These are phyloP conservation scores for Fusarium sp. DNA, from an alignment of 2,329 filamentous ascomycete genomes.

Conservation along the genomic window DNA sequence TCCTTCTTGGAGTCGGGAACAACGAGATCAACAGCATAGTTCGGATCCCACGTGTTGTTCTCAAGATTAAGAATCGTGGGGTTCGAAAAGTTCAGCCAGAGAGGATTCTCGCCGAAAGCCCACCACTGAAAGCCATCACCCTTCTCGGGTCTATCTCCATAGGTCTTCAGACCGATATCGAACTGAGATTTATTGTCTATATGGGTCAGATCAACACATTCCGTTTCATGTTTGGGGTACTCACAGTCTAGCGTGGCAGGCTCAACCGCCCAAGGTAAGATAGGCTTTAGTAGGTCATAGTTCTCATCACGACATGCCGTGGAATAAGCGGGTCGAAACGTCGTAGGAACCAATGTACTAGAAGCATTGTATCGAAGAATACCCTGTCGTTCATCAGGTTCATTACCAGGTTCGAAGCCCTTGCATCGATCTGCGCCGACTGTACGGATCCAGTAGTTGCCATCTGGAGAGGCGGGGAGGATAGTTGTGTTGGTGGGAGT, in stretches of 20 bases:
- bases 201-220: fast-evolving
- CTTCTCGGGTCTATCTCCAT: background rate
- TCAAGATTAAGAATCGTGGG: slow-evolving; percentile 23
- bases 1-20: slow-evolving; percentile 2
- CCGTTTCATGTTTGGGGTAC: fast-evolving
- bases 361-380: slow-evolving; percentile 32
- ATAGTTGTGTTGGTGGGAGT: slow-evolving; percentile 21
- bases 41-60: slow-evolving; percentile 6
- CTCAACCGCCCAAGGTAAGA: slow-evolving; percentile 36
- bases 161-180: background rate
- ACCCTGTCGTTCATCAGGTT: slow-evolving; percentile 32
- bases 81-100: slow-evolving; percentile 32
- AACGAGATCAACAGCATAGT: slow-evolving; percentile 27
- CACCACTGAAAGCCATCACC: background rate
- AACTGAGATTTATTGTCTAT: background rate
- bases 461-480: slow-evolving; percentile 26
- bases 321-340: slow-evolving; percentile 5
- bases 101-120: slow-evolving; percentile 17
- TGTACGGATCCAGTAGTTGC: slow-evolving; percentile 44
- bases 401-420: background rate
- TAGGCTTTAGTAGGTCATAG: slow-evolving; percentile 27
- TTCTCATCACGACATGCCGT: slow-evolving; percentile 38
- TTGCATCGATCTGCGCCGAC: slow-evolving; percentile 12
- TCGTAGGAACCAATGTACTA: slow-evolving; percentile 6
- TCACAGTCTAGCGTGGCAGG: background rate